A percentile compares a stretch with the other conserved stretches of the same genome.
Conservation (phyloP, 1,139 yeast genomes). For the Pichia sp. region DNA sequence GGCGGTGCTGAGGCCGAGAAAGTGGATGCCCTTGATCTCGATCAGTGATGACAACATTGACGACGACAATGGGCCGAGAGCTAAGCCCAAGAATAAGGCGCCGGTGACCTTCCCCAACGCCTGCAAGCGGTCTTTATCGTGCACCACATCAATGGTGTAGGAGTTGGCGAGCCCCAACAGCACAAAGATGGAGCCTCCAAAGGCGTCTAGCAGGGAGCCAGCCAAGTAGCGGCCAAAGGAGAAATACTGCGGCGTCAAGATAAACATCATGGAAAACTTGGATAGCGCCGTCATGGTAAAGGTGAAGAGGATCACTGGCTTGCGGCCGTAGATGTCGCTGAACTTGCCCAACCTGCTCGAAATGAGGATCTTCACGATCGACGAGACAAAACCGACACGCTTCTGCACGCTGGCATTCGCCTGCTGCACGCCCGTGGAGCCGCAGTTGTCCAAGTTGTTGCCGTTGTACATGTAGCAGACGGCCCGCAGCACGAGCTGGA, state of each 20-base stretch:
- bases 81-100: slow-evolving; percentile 54
- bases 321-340: slow-evolving; percentile 64
- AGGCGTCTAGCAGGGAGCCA: slow-evolving; percentile 41
- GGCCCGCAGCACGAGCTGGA: slow-evolving; percentile 24
- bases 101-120: slow-evolving; percentile 57
- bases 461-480: slow-evolving; percentile 21
- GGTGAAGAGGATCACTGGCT: slow-evolving; percentile 40
- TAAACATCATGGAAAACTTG: slow-evolving; percentile 30
- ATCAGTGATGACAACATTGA: slow-evolving; percentile 31
- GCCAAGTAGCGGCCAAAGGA: slow-evolving; percentile 36
- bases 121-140: slow-evolving; percentile 49
- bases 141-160: slow-evolving; percentile 65
- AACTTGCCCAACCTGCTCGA: slow-evolving; percentile 52
- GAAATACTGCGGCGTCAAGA: slow-evolving; percentile 34
- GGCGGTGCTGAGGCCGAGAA: slow-evolving; percentile 9
- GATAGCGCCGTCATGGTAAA: slow-evolving; percentile 31
- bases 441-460: slow-evolving; percentile 16
- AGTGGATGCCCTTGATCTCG: neutral
- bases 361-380: slow-evolving; percentile 34
- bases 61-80: slow-evolving; percentile 61
- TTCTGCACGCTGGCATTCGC: slow-evolving; percentile 25
- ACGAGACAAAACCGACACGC: slow-evolving; percentile 22
- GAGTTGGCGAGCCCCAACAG: slow-evolving; percentile 52
- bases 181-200: slow-evolving; percentile 54
- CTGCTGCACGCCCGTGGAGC: slow-evolving; percentile 25